Base-by-base conservation (phyloP, 2,329 filamentous ascomycete genomes). In the Fusarium pseudonygamai region DNA sequence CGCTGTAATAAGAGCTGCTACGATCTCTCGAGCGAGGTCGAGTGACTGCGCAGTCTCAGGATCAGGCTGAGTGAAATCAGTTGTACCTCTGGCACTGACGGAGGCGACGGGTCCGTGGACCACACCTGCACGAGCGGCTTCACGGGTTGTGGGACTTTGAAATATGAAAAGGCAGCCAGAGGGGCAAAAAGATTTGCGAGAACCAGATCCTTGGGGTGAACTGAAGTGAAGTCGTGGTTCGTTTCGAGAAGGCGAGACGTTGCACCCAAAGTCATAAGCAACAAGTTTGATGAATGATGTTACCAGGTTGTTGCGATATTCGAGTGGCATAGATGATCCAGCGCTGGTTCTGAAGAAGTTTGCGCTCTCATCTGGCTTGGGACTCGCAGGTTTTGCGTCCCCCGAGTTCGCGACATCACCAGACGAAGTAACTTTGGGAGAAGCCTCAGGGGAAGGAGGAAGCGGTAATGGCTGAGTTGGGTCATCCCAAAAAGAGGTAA, bases 181-280 rank as follows among this genome's bases (percentile, higher is more conserved):
- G 6, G 88, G 84, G 65, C 88, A 88, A 80, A 91, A 90, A 5
- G 89, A 88, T 73, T 82, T 84, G 66, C 82, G 85, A 15, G 80
- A 79, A 18, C 55, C 74, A 71, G 70, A 77, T 69, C 73, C 78
- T 63, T 78, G 73, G 6, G 81, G 79, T n/a, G 83, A 83, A 55
- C 82, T 83, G 58, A 92, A 79, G 50, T 90, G 86, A 26, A 92
- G 82, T 6, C 90, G 85, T 15, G 90, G 90, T 74, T 92, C 90
- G 30, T 84, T 83, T 45, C 89, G 86, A 22, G 90, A 83, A 32
- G 86, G 83, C 6, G 85, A 83, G 55, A 91, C 87, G 73, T 87
- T 91, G 79, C 90, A 92, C 57, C 89, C 88, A 79, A 91, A 92
- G 71, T 92, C 89, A 75, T 92, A 92, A 24, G 89, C 86, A 22